Evolutionary conservation across 768 basidiomycete genomes (phyloP), one percentile per base, ranked within the genome.

Genomic region (Cyclocybe cylindracea): DNA sequence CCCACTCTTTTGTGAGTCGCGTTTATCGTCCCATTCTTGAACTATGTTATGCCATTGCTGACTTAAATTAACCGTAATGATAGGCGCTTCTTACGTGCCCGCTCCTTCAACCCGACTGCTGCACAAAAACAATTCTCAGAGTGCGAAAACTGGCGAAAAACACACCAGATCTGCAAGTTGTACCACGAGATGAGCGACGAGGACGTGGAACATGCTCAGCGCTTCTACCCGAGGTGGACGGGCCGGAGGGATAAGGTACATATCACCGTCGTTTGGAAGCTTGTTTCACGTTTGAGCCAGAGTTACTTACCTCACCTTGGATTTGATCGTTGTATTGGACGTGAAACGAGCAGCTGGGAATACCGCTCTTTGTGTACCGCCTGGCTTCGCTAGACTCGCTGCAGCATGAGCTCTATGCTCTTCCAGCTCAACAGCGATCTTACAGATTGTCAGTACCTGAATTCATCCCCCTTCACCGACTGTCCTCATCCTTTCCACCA

Each of bases 21-120:
- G 7, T 39, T 37, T 16, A 35, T 29, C 53, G 50, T 4, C 37
- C 34, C 18, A 10, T 43, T 32, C 16, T 32, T 16, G 16, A 16
- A 16, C 16, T 16, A 16, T 16, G 16, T 16, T 16, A 16, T 1
- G 16, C 16, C 16, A 16, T 16, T 16, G 16, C 34, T 18, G 35
- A 37, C 10, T 34, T 31, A 29, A 24, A 24, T 16, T 36, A 7
- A 46, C 29, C 4, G 14, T 43, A 6, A 24, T 16, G 42, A 16
- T 66, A 93, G 91, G 24, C 87, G 92, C 9, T 94, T 92, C 63
- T 79, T 94, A 2, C 80, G 90, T 13, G 92, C 92, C 4, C 76
- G 92, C 51, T 75, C 75, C 51, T 93, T 84, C 64, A 79, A 89
- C 53, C 70, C 78, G 10, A 59, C 67, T n/a, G 79, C 80, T 51